Percentiles rank a stretch among this genome's conserved stretches.
These are phyloP conservation scores for Saccharomyces hybrid DNA, from an alignment of 1,139 yeast species.

Conservation along the genomic window DNA sequence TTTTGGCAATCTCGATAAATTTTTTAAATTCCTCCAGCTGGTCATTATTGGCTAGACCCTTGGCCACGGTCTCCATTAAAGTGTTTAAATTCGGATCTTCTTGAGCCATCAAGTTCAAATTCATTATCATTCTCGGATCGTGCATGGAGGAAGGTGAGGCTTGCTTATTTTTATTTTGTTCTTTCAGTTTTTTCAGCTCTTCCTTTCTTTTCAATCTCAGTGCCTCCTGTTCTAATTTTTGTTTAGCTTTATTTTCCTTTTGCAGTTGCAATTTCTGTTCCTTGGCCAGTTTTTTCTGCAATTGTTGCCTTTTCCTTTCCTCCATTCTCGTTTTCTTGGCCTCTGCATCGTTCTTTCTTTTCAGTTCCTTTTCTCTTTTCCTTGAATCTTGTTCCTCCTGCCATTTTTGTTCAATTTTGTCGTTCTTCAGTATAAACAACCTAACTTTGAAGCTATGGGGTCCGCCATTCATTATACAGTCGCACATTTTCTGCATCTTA, in stretches of 20 bases:
- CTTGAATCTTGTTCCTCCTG: conserved; percentile 32
- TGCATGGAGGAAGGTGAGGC: conserved; percentile 19
- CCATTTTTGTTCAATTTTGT: conserved; percentile 38
- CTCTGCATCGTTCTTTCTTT: conserved; percentile 35
- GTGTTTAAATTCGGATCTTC: conserved; percentile 57
- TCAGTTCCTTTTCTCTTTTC: conserved; percentile 34
- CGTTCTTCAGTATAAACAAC: conserved; percentile 77
- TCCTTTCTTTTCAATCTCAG: conserved; percentile 18
- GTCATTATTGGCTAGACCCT: conserved; percentile 62
- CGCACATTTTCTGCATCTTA: conserved; percentile 82
- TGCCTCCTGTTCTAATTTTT: conserved; percentile 18
- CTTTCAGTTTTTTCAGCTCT: conserved; percentile 16
- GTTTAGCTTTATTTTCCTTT: conserved; percentile 19
- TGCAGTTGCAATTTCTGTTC: conserved; percentile 18
- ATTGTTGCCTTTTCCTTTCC: conserved; percentile 23
- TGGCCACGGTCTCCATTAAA: conserved; percentile 78
- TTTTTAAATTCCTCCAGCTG: conserved; percentile 73
- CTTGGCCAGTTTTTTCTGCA: conserved; percentile 28
- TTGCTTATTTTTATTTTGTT: conserved; percentile 10
- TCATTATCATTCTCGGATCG: conserved; percentile 72
- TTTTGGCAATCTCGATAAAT: conserved; percentile 68
- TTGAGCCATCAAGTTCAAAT: conserved; percentile 74
- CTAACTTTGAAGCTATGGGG: conserved; percentile 78
- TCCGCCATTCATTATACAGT: conserved; percentile 63
- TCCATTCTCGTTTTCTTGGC: conserved; percentile 29